Conservation (phyloP, 306 rosid genomes). For the Mimosa bimucronata region DNA sequence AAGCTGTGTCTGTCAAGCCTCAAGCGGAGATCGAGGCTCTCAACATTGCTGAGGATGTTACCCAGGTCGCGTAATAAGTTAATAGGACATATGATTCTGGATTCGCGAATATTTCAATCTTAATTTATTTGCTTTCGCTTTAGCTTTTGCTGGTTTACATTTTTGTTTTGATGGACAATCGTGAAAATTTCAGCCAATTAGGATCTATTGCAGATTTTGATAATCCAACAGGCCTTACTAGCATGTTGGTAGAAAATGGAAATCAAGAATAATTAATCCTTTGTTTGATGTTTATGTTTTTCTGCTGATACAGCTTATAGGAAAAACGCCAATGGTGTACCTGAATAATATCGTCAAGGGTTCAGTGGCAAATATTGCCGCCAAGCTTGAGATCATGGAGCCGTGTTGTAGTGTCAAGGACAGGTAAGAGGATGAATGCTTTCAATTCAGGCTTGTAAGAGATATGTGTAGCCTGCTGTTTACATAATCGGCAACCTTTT, state of each 20-base stretch:
- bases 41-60: slow-evolving; percentile 87
- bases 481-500: neutral
- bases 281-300: slow-evolving; percentile 30
- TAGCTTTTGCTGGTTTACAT: neutral
- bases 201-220: neutral
- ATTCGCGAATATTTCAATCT: neutral
- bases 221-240: neutral
- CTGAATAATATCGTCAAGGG: slow-evolving; percentile 79
- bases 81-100: neutral
- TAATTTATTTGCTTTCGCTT: neutral
- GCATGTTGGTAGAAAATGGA: neutral
- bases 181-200: neutral
- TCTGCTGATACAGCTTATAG: slow-evolving; percentile 73
- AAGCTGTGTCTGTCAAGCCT: slow-evolving; percentile 66
- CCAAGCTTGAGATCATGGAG: slow-evolving; percentile 99
- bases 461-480: neutral
- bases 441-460: slow-evolving; percentile 11
- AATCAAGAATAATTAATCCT: neutral
- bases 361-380: slow-evolving; percentile 89
- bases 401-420: slow-evolving; percentile 99
- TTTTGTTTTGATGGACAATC: neutral
- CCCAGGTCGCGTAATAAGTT: slow-evolving; percentile 51
- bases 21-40: slow-evolving; percentile 75
- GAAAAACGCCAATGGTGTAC: slow-evolving; percentile 98
- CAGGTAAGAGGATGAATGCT: slow-evolving; percentile 55